phyloP scores from a whole-genome alignment of 768 basidiomycete genomes.

The Phlebiopsis gigantea region DNA sequence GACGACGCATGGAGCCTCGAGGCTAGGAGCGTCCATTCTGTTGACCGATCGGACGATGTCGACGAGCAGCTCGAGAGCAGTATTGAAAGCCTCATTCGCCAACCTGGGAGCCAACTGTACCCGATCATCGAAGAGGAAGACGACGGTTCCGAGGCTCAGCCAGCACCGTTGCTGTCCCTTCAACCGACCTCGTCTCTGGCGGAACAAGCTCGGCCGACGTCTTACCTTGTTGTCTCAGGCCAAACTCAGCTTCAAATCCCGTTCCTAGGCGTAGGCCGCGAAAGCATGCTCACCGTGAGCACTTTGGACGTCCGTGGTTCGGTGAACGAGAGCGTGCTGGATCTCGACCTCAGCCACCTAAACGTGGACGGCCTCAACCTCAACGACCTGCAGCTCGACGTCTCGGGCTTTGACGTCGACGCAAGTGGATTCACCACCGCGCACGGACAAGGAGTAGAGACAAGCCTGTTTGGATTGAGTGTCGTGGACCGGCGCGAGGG shows the following conservation, averaged over 20 bases:
- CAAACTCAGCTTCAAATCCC: background rate
- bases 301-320: constrained; percentile 4
- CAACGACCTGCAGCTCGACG: background rate
- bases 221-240: background rate
- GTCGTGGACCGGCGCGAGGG: background rate
- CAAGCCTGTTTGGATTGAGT: background rate
- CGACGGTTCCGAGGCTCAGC: background rate
- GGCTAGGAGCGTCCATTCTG: background rate
- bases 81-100: constrained; percentile 7
- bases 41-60: background rate
- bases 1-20: background rate
- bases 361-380: background rate
- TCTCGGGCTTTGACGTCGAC: background rate
- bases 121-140: constrained; percentile 24
- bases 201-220: background rate
- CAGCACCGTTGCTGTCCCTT: background rate
- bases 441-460: background rate
- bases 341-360: background rate
- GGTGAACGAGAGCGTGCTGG: constrained; percentile 4
- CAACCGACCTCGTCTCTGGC: background rate
- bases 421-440: background rate
- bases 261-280: background rate
- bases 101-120: constrained; percentile 19
- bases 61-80: background rate
- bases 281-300: background rate